Evolutionary conservation across 306 rosid species (phyloP).

Genomic region (Luffa acutangula): DNA sequence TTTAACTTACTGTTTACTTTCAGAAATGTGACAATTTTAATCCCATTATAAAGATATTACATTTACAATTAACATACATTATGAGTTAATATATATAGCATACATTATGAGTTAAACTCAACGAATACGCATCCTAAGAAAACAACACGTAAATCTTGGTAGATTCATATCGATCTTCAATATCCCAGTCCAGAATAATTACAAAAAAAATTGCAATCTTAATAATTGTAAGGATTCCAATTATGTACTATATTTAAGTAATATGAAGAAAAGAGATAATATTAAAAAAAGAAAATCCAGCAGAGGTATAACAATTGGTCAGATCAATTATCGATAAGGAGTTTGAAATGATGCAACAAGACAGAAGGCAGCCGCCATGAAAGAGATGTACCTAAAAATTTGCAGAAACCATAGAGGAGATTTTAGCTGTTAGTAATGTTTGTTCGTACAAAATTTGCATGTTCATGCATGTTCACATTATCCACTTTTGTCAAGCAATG

Average conservation of each 20-base stretch:
- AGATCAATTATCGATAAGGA: background rate
- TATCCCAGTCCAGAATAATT: background rate
- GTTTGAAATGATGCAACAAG: background rate
- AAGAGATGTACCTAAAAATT: background rate
- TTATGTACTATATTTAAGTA: background rate
- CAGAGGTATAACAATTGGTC: background rate
- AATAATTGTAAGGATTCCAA: background rate
- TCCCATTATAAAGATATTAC: background rate
- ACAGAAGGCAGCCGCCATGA: background rate
- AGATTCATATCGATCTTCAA: background rate
- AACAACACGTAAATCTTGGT: background rate
- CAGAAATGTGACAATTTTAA: background rate
- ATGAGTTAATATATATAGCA: background rate
- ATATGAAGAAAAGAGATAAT: background rate
- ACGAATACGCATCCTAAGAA: background rate
- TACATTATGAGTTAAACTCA: background rate
- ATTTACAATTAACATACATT: background rate
- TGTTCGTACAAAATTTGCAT: background rate
- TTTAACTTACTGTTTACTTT: background rate
- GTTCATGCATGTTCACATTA: constrained; percentile 1
- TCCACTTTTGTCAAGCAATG: background rate
- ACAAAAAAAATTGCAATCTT: background rate
- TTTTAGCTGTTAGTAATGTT: background rate
- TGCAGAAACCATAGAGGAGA: background rate
- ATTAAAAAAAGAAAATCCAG: background rate